Percentiles rank a stretch among this genome's conserved stretches.
Evolutionary conservation across 129 eudicot genomes (phyloP).

Genomic region (Flaveria linearis): DNA sequence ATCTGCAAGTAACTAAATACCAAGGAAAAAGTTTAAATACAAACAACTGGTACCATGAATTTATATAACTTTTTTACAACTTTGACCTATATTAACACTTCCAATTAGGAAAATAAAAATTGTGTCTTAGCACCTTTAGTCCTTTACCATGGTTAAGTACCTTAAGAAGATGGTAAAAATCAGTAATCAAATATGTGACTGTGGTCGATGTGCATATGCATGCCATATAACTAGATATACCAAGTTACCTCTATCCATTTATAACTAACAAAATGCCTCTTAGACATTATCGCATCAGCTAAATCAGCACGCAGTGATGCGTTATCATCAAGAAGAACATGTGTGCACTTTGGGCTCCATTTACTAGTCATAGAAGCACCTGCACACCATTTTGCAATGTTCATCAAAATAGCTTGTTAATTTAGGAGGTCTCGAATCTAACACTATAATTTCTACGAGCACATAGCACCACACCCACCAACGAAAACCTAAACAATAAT

Average conservation of each 20-base stretch:
- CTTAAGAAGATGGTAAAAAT: neutral
- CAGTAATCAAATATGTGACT: neutral
- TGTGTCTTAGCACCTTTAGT: neutral
- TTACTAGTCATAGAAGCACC: conserved; percentile 62
- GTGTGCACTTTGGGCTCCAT: conserved; percentile 78
- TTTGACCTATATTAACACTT: neutral
- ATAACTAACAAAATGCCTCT: conserved; percentile 46
- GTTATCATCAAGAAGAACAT: conserved; percentile 71
- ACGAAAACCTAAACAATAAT: neutral
- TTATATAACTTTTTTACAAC: neutral
- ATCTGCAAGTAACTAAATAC: conserved; percentile 64
- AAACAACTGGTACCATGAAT: neutral
- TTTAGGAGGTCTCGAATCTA: neutral
- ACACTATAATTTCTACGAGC: neutral
- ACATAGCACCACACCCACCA: conserved; percentile 6
- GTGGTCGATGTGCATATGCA: conserved; percentile 20
- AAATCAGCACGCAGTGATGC: conserved; percentile 48
- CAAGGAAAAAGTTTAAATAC: conserved; percentile 24
- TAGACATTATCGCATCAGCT: conserved; percentile 69
- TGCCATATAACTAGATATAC: conserved; percentile 13
- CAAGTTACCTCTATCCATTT: conserved; percentile 79
- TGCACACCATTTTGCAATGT: conserved; percentile 28
- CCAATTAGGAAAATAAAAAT: neutral
- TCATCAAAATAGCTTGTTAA: neutral
- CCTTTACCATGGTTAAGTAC: neutral